Evolutionary conservation across 31 red algal species (phyloP), one percentile per base, ranked within the genome.

Genomic region (Porphyra umbilicalis): DNA sequence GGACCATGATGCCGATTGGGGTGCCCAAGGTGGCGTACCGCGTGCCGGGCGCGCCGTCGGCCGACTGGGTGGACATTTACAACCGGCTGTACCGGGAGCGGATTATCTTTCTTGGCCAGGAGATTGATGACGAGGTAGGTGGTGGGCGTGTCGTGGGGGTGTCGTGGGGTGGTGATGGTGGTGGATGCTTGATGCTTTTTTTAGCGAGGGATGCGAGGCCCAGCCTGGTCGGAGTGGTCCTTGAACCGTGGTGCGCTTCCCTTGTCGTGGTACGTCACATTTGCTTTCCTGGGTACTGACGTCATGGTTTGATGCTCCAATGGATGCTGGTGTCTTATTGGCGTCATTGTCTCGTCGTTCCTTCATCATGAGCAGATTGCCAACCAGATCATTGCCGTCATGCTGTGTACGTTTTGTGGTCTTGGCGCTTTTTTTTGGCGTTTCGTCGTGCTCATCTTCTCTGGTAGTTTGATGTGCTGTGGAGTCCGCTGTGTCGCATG

Each of bases 41-140:
- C 75, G 96, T 98, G 29, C 96, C 96, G 18, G 96, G 96, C 37
- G 90, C 84, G 0, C 90, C 83, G 36, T 90, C 93, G 76, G 96
- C 96, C 2, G 96, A 98, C 83, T 98, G 96, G 96, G 96, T 98
- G 34, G 96, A 98, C 83, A 98, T 98, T 38, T 98, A 98, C 87
- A 98, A 98, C 86, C 85, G 96, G 20, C 80, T 98, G 80, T 98
- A 98, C 85, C 90, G 96, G 2, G 96, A 98, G 81, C 89, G 96
- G 15, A 98, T 98, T 44, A 98, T 98, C 76, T 98, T 98, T 36
- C 82, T 98, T 16, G 96, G 96, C n/a, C 90, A 92, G 77, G 96
- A 98, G 75, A 93, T 98, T 85, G 96, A 98, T 74, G 96, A 98
- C 76, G 96, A 98, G 75, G 83, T 85, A 79, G 34, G 75, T 76